Base-by-base conservation (phyloP, 352 stramenopile species). In the Thraustotheca clavata region DNA sequence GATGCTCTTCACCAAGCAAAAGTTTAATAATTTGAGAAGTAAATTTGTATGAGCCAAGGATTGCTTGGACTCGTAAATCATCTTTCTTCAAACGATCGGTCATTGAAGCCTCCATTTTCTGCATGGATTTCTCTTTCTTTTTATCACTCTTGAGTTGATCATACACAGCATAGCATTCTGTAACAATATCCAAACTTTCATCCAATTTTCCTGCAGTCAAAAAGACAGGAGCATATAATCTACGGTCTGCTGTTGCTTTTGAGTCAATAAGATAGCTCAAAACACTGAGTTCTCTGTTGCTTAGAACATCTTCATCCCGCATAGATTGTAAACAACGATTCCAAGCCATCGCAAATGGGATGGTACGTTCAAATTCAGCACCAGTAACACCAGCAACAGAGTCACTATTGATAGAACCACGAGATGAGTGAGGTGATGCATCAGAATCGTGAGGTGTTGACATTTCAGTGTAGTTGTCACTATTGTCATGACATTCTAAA, bases 41-140 rank as follows among this genome's bases (percentile, higher is more conserved):
- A 62, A 94, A 94, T 60, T 91, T 91, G 75, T 91, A 94, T 24
- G 84, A 94, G 0, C 84, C 84, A 14, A 91, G 49, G 62, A 90
- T 73, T 8, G 82, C 87, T 60, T 94, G 78, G 8, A 94, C 66
- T 36, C 84, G 79, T 67, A 94, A 49, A 49, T 94, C 80, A 40
- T 94, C 84, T 70, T 94, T 94, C 1, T 86, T 71, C 26, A 94
- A 71, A 60, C 84, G 80, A 22, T 89, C 82, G n/a, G 79, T 80
- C 84, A 94, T 94, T 9, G 79, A 85, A n/a, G 74, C 89, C 50
- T 91, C 84, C 38, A 94, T 87, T 70, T 91, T 94, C 62, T 94
- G 82, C 16, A 94, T 60, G 2, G 76, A 71, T 70, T 94, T 94
- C 12, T 91, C 84, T 49, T 94, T 94, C 69, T 94, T 94, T 67